Percentiles rank a stretch among this genome's conserved stretches.
These are phyloP conservation scores for Ogataea allantospora DNA, from an alignment of 805 yeast genomes.

Conservation along the genomic window DNA sequence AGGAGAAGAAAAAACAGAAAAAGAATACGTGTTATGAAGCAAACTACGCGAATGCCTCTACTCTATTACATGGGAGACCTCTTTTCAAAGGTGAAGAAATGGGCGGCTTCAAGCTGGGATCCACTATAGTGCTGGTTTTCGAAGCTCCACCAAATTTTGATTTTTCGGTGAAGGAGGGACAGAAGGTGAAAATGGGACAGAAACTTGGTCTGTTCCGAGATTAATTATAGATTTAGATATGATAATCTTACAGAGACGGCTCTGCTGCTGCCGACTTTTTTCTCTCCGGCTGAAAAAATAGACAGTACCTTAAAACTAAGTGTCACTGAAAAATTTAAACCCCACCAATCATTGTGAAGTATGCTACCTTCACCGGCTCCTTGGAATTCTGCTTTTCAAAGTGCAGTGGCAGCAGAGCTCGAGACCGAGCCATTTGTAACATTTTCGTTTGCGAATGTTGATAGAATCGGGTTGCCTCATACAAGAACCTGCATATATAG, in stretches of 20 bases:
- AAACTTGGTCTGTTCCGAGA: constrained; percentile 48
- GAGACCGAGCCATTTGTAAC: constrained; percentile 50
- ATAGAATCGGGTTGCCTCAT: constrained; percentile 50
- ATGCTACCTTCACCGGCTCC: constrained; percentile 51
- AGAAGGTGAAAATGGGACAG: constrained; percentile 83
- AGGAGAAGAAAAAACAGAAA: constrained; percentile 41
- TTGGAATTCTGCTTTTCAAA: constrained; percentile 68
- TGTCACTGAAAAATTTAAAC: not conserved
- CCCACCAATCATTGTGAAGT: constrained; percentile 3
- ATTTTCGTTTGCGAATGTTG: constrained; percentile 70
- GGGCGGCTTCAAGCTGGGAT: constrained; percentile 96
- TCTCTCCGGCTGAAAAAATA: constrained; percentile 3
- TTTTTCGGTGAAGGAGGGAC: constrained; percentile 69
- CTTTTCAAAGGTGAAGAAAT: constrained; percentile 88
- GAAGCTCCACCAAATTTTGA: constrained; percentile 87
- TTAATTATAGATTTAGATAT: not conserved
- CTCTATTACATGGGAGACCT: constrained; percentile 80
- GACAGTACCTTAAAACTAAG: not conserved
- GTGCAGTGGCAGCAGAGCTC: constrained; percentile 49
- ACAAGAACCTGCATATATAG: constrained; percentile 70
- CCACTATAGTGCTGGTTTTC: constrained; percentile 94
- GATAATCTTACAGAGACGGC: no score
- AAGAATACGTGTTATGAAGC: constrained; percentile 93
- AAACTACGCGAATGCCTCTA: constrained; percentile 77
- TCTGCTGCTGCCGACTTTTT: not conserved